Evolutionary conservation across 163 green algal species (phyloP).

Genomic region (Scenedesmus sp.): DNA sequence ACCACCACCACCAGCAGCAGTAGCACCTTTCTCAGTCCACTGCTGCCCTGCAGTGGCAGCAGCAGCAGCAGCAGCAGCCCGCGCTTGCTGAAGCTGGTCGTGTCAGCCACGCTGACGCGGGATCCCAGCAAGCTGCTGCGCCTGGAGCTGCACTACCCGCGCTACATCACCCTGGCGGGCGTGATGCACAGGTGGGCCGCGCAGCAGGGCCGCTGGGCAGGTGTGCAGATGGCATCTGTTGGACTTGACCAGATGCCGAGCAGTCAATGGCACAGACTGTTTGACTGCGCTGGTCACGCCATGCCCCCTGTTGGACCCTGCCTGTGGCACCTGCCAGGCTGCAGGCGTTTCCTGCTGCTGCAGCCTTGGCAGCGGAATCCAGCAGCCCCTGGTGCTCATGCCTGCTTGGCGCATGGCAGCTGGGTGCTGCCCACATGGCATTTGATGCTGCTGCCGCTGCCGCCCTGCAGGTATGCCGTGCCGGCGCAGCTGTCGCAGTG

Average conservation of each 20-base stretch:
- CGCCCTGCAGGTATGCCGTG: slow-evolving; percentile 72
- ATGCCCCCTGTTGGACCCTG: too few species aligned
- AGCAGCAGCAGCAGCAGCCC: slow-evolving; percentile 7
- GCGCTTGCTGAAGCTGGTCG: slow-evolving; percentile 91
- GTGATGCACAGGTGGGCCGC: neutral
- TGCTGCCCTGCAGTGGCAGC: neutral
- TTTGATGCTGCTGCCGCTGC: neutral
- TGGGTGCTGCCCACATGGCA: neutral
- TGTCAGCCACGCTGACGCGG: slow-evolving; percentile 94
- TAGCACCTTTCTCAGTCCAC: neutral
- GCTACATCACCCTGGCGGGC: slow-evolving; percentile 79
- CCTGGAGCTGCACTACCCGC: slow-evolving; percentile 84
- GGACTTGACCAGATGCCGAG: too few species aligned
- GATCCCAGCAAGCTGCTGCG: slow-evolving; percentile 93
- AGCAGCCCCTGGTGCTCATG: neutral
- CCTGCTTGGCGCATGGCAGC: neutral
- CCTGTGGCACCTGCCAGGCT: too few species aligned
- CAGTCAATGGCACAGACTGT: too few species aligned
- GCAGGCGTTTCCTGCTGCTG: neutral
- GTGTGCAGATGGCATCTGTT: neutral
- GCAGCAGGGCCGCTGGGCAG: neutral
- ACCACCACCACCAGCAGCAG: slow-evolving; percentile 8
- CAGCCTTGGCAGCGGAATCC: neutral
- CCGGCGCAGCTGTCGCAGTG: slow-evolving; percentile 81
- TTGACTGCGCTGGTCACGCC: too few species aligned